Base-by-base conservation (phyloP, 78 protist genomes). In the Neovahlkampfia damariscottae region DNA sequence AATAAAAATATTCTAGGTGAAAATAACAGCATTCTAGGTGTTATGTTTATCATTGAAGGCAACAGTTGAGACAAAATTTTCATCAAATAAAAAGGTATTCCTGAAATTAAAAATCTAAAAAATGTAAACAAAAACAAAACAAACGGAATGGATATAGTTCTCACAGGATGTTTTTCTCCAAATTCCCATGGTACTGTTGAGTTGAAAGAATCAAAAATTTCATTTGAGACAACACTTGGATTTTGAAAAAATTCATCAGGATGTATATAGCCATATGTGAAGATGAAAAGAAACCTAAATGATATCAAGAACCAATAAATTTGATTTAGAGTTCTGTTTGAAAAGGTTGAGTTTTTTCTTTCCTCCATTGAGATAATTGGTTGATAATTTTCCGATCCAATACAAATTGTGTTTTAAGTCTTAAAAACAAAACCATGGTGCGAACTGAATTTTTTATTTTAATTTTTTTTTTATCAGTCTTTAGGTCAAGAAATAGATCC, bases 181-280 rank as follows among this genome's bases (percentile, higher is more conserved):
- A 72, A 72, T 39, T 72, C 76, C 76, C 76, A 72, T 6, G 76
- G 35, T 50, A 19, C 19, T 19, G 19, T n/a, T 50, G 19, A 19
- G 19, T 50, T 50, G 62, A n/a, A n/a, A 50, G 19, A 19, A 50
- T 50, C 62, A 19, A 50, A 50, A 50, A 50, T 50, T n/a, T n/a
- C 19, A 19, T 19, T n/a, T 19, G 62, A 19, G 19, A 19, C 19
- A 37, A 39, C 70, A 19, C 34, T 37, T 10, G 34, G 76, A 37
- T 40, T 37, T 72, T 72, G 76, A 3, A 72, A 72, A n/a, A 72
- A 72, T 4, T 72, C 76, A n/a, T 72, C 76, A 66, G 76, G 76
- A 10, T 72, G 76, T 3, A 72, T n/a, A 58, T 72, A 72, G 19
- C 76, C 76, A 5, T 6, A 37, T 29, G 38, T 58, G 3, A 72